Percentiles rank a stretch among this genome's conserved stretches.
Evolutionary conservation across 1,284 basidiomycete species (phyloP).

Genomic region (Malassezia yamatoensis): DNA sequence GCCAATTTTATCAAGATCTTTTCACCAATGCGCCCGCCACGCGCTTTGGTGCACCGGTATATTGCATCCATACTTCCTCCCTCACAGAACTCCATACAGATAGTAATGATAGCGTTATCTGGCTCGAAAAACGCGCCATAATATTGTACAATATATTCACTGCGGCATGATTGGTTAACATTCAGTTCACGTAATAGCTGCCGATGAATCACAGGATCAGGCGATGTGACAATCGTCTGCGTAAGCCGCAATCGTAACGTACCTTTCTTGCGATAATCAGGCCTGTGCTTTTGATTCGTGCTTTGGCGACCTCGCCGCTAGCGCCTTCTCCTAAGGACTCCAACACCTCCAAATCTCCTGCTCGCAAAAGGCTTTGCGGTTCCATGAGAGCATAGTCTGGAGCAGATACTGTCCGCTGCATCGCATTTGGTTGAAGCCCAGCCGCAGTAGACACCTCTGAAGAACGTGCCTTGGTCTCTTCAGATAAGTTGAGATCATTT

Average conservation of each 20-base stretch:
- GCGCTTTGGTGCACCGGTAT: slow-evolving; percentile 69
- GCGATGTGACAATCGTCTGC: slow-evolving; percentile 79
- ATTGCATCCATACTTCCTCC: slow-evolving; percentile 73
- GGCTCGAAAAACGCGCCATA: slow-evolving; percentile 91
- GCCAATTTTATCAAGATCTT: slow-evolving; percentile 83
- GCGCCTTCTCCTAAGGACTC: slow-evolving; percentile 81
- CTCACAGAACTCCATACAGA: slow-evolving; percentile 89
- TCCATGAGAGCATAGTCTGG: neutral
- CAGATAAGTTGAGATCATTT: neutral
- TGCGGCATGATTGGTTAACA: slow-evolving; percentile 73
- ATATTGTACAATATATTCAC: slow-evolving; percentile 81
- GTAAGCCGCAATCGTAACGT: slow-evolving; percentile 20
- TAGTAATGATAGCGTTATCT: slow-evolving; percentile 81
- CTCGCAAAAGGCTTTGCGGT: neutral
- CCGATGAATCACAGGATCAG: slow-evolving; percentile 71
- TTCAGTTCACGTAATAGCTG: slow-evolving; percentile 86
- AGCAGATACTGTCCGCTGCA: neutral
- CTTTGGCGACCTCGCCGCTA: slow-evolving; percentile 87
- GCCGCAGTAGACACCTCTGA: neutral
- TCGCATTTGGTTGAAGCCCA: neutral
- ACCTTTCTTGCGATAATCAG: slow-evolving; percentile 80
- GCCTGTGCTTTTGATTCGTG: slow-evolving; percentile 65
- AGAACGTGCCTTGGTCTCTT: neutral
- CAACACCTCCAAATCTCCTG: slow-evolving; percentile 61
- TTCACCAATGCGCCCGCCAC: slow-evolving; percentile 71